Evolutionary conservation across 352 stramenopile genomes (phyloP), one percentile per base, ranked within the genome.

Genomic region (Globisporangium cylindrosporum): DNA sequence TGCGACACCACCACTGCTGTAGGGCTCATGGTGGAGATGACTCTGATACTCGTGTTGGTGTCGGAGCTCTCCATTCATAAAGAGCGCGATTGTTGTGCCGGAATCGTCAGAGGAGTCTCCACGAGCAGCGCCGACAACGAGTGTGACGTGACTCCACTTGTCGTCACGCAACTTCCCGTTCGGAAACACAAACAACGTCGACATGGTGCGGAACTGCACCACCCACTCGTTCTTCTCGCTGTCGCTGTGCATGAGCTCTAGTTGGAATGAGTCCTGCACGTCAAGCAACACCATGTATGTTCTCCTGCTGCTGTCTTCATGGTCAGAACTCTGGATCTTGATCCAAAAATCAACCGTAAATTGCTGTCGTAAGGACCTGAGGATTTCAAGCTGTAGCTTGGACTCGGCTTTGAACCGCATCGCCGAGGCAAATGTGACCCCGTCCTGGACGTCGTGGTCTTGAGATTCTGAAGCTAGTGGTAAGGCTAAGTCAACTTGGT

Each of bases 341-440:
- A 89, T 22, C 76, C 73, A 86, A 1, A 59, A 75, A 1, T 87
- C 79, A 38, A 89, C 62, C 0, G 76, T 84, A n/a, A 86, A 71
- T 8, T 73, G 55, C 43, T 76, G 74, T 36, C 10, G 6, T 59
- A 15, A 4, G 9, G 55, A 27, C 9, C 43, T 29, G 55, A 25
- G 55, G 10, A 72, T 57, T 20, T 77, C 73, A 27, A 84, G 18
- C 29, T 70, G 59, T 5, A 82, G 38, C 7, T 61, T 70, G 5
- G 73, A 78, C n/a, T 71, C 29, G 4, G 60, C 43, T 1, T 57
- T 12, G 43, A 82, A 79, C 3, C 71, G 67, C 15, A 81, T 18
- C 7, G 69, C 76, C 18, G 71, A 67, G 29, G 66, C 72, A 49
- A 73, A 79, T 54, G 49, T 25, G 29, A 71, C 27, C 12, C 36